These are phyloP conservation scores for Umbelopsis ramanniana DNA, from an alignment of 192 early-diverging fungal species.

Conservation along the genomic window DNA sequence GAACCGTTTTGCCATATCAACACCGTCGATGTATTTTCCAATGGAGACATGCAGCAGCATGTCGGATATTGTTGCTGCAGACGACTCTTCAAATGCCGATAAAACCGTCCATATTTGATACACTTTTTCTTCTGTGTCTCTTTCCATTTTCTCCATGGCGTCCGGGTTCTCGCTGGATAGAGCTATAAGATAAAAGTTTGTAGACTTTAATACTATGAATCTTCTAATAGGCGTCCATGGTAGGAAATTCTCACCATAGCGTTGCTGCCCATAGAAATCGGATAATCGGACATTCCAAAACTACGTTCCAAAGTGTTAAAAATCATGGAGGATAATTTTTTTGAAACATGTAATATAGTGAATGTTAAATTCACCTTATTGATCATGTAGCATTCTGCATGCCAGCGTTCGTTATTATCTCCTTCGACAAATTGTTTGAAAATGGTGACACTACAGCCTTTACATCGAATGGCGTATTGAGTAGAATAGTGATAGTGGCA, in stretches of 20 bases:
- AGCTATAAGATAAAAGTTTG: neutral
- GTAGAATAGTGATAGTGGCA: slow-evolving; percentile 84
- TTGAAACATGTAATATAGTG: slow-evolving; percentile 34
- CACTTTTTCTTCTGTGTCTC: slow-evolving; percentile 84
- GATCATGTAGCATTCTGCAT: slow-evolving; percentile 93
- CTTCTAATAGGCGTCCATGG: neutral
- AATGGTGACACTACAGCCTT: slow-evolving; percentile 80
- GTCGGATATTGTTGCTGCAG: slow-evolving; percentile 84
- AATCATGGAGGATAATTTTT: neutral
- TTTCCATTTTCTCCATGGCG: slow-evolving; percentile 47
- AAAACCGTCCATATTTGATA: slow-evolving; percentile 81
- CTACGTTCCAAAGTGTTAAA: neutral
- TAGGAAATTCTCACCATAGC: slow-evolving; percentile 14
- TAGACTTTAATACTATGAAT: neutral
- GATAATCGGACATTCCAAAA: slow-evolving; percentile 12
- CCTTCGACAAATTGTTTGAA: slow-evolving; percentile 83
- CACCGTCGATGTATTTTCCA: slow-evolving; percentile 67
- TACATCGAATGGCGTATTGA: slow-evolving; percentile 74
- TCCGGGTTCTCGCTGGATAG: neutral
- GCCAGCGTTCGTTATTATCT: slow-evolving; percentile 75
- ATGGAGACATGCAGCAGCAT: slow-evolving; percentile 82
- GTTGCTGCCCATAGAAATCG: slow-evolving; percentile 19
- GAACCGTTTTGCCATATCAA: slow-evolving; percentile 74
- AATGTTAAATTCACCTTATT: slow-evolving; percentile 58
- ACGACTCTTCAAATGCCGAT: slow-evolving; percentile 85